Conservation (phyloP, 2,329 filamentous ascomycete species). For the Sporothrix pseudoabietina region DNA sequence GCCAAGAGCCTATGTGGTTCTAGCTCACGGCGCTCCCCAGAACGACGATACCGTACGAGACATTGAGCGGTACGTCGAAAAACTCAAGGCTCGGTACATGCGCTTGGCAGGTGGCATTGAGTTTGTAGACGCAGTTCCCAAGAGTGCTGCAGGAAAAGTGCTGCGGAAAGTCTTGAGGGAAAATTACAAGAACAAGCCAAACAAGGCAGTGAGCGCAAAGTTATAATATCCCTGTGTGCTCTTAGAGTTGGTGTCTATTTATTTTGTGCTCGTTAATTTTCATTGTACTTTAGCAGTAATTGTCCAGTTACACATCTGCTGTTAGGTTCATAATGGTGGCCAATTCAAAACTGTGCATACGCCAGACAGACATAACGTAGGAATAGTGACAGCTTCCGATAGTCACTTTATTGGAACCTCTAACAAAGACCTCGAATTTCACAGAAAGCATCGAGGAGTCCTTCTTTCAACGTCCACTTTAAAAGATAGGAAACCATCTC, state of each 20-base stretch:
- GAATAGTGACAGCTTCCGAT: too few species aligned
- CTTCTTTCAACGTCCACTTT: background rate
- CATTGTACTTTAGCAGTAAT: too few species aligned
- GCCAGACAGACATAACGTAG: too few species aligned
- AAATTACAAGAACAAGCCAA: background rate
- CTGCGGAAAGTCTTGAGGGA: conserved; percentile 47
- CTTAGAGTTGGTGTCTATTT: background rate
- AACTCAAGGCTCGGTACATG: conserved; percentile 50
- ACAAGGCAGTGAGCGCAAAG: background rate
- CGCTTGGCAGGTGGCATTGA: conserved; percentile 53
- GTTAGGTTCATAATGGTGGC: too few species aligned
- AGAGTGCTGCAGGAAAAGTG: conserved; percentile 54
- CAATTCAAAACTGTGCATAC: too few species aligned
- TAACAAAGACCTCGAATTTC: background rate
- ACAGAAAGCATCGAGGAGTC: background rate
- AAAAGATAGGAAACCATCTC: background rate
- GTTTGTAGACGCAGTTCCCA: conserved; percentile 59
- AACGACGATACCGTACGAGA: background rate
- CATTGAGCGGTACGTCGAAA: conserved; percentile 8
- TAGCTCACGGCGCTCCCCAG: background rate
- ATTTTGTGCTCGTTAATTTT: too few species aligned
- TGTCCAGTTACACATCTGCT: too few species aligned
- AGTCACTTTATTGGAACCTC: background rate
- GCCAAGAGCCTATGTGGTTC: conserved; percentile 60
- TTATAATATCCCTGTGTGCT: background rate